Base-by-base conservation (phyloP, 2,329 filamentous ascomycete genomes). In the Furcasterigmium sp. region DNA sequence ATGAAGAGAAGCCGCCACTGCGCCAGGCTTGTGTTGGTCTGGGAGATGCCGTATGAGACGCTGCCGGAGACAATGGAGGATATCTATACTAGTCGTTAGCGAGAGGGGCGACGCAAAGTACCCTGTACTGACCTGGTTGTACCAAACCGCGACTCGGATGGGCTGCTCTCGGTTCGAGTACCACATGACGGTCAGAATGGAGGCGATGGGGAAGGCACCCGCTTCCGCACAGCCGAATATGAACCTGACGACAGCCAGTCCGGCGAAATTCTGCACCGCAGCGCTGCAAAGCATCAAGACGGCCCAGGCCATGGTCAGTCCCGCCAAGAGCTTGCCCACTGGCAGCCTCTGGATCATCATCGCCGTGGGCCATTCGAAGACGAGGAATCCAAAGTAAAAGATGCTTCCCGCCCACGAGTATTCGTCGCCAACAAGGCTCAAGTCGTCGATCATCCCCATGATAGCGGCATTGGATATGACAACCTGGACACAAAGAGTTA, bases 331-430 rank as follows among this genome's bases (percentile, higher is more conserved):
- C 28, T 62, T 61, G 2, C 61, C 63, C 14, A 67, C 48, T 8
- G 64, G 64, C 19, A 68, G 65, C 5, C 56, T 43, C 38, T 66
- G 64, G 13, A 68, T 55, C 7, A 68, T 51, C 1, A 62, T 56
- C 18, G 63, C 59, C 0, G 61, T 64, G 0, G 65, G 65, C 9
- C 64, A 68, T 26, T 65, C 59, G 20, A 67, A 64, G 1, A 76
- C 80, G 3, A 91, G 71, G 83, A 87, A 86, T 26, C 85, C 85
- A 51, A 90, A 88, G 66, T 89, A 90, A 66, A 90, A 89, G 54
- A 88, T 70, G 0, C 82, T 88, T 0, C 84, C 89, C 3, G 85
- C 85, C 85, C 85, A 90, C 51, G 76, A 82, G 23, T 26, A 26
- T 11, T 26, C 23, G 11, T 26, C 23, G 23, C 23, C 23, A 11